phyloP scores from a whole-genome alignment of 257 asterid genomes.

The Petunia secreta region DNA sequence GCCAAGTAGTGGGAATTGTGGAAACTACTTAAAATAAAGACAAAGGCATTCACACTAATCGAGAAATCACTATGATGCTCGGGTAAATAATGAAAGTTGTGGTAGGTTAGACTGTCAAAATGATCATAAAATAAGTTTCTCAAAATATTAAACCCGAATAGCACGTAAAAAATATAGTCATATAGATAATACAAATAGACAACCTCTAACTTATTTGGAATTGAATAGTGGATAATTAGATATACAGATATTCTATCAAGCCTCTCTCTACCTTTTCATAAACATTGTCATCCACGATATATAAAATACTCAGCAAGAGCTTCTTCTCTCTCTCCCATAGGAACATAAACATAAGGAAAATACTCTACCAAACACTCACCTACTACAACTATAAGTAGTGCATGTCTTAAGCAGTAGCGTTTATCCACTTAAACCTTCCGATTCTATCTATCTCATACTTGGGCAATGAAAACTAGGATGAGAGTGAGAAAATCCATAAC shows the following conservation, averaged over 20 bases:
- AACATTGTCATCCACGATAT: no score
- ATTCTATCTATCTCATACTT: neutral
- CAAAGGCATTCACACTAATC: neutral
- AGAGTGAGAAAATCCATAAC: neutral
- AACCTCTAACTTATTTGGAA: neutral
- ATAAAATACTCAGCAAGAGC: no score
- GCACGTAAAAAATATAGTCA: neutral
- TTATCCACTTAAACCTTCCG: neutral
- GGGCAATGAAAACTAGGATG: neutral
- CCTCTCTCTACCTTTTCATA: neutral
- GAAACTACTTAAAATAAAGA: neutral
- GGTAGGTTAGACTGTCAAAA: neutral
- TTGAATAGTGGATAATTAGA: neutral
- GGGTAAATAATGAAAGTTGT: neutral
- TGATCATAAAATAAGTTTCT: neutral
- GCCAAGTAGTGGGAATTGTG: conserved; percentile 13
- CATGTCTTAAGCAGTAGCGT: no score
- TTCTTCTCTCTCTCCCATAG: no score
- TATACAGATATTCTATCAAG: neutral
- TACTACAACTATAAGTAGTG: neutral
- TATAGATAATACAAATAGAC: neutral
- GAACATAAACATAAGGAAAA: no score
- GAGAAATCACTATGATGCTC: conserved; percentile 3
- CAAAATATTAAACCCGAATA: neutral
- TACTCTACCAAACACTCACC: neutral